Evolutionary conservation across 805 yeast species (phyloP), one percentile per base, ranked within the genome.

Genomic region (Lipomyces orientalis): DNA sequence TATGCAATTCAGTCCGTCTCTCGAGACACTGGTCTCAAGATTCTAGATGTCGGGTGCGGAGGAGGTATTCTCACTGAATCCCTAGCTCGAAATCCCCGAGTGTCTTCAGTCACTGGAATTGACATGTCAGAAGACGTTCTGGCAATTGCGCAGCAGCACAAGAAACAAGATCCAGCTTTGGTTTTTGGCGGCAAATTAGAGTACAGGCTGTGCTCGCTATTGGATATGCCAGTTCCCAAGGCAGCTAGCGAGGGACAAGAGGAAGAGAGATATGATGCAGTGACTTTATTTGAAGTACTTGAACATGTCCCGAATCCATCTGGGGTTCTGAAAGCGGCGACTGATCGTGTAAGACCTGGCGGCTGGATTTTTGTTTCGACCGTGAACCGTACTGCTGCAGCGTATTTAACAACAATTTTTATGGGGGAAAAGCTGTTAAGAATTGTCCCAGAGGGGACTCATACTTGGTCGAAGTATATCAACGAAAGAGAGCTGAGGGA

Each of bases 51-150:
- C 62, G 99, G 99, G 0, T 95, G 99, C 77, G 99, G 99, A 22
- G 99, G 99, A n/a, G 99, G 99, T 0, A 88, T 95, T 33, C 80
- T 95, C 22, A 82, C 93, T 4, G 99, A 95, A 76, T 88, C 94
- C 0, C 78, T 95, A 75, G 97, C 97, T 0, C 82, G 99, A 71
- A 79, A 90, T 73, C 72, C 76, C 12, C 84, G 85, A 66, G 86
- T 91, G 3, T 76, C 82, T 10, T 76, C 80, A 0, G 97, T 95
- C 4, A 83, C 81, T 60, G 99, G 97, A 1, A 85, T 94, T 56
- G 99, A 95, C 78, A 82, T 94, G 74, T 90, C 98, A 0, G 83
- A 85, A 0, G 97, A 92, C 55, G 97, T 93, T 7, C 75, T 95
- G 19, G 84, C 84, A 62, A 95, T 93, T 2, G 99, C 99, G 1